Evolutionary conservation across 257 asterid species (phyloP).

Genomic region (Petunia secreta): DNA sequence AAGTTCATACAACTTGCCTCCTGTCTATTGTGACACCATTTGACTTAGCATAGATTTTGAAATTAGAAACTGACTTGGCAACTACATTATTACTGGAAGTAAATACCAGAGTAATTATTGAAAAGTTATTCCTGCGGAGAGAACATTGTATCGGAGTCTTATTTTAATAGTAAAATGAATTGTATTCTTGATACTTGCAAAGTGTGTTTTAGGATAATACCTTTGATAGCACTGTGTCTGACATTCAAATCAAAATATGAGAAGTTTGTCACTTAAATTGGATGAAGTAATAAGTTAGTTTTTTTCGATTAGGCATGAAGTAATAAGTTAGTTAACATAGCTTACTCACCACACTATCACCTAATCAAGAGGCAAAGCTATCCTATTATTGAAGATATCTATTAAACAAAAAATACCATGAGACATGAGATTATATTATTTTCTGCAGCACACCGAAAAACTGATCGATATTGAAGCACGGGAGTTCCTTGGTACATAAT

Average conservation of each 20-base stretch:
- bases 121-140: background rate
- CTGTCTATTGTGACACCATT: background rate
- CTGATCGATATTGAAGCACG: constrained; percentile 6
- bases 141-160: background rate
- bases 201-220: background rate
- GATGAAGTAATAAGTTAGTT: background rate
- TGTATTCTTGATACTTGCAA: background rate
- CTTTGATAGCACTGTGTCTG: background rate
- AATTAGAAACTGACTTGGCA: background rate
- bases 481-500: background rate
- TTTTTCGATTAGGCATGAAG: background rate
- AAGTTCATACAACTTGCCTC: background rate
- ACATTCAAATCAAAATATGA: background rate
- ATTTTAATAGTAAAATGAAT: background rate
- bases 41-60: background rate
- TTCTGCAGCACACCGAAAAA: background rate
- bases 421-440: background rate
- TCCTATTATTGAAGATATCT: constrained; percentile 3
- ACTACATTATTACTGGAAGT: background rate
- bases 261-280: background rate
- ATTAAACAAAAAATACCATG: background rate
- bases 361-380: background rate
- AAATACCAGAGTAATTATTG: background rate
- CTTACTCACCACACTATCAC: background rate
- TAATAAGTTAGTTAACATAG: background rate